A percentile compares a stretch with the other conserved stretches of the same genome.
phyloP scores from a whole-genome alignment of 192 early-diverging fungal species.

The Backusella tuberculispora region DNA sequence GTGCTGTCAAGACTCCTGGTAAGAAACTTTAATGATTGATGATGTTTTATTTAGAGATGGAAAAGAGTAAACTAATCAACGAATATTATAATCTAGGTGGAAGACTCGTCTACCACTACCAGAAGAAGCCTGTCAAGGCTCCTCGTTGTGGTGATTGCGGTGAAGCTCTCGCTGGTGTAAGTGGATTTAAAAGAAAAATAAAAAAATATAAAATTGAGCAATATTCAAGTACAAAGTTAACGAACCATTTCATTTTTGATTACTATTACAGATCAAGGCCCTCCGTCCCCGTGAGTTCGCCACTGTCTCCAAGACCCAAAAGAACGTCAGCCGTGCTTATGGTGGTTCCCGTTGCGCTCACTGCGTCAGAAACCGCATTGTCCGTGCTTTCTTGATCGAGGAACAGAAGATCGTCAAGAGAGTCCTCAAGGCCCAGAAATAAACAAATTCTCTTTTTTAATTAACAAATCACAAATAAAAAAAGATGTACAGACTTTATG shows the following conservation, averaged over 20 bases:
- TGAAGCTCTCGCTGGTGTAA: constrained; percentile 84
- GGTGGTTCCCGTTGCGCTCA: constrained; percentile 94
- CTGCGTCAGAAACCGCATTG: constrained; percentile 84
- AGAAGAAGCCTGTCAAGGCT: constrained; percentile 89
- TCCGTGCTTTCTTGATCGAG: constrained; percentile 98
- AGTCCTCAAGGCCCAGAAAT: constrained; percentile 83
- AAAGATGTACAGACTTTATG: background rate
- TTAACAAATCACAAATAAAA: background rate
- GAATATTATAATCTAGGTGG: constrained; percentile 57
- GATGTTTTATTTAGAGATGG: background rate
- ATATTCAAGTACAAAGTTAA: too few species aligned
- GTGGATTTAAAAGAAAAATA: constrained; percentile 31
- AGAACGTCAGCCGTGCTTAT: constrained; percentile 94
- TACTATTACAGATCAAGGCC: constrained; percentile 44
- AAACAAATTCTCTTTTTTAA: constrained; percentile 9
- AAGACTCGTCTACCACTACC: constrained; percentile 89
- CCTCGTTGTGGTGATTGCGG: constrained; percentile 99
- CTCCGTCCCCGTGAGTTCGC: constrained; percentile 93
- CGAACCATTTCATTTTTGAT: background rate
- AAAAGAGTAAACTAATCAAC: background rate
- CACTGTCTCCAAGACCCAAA: constrained; percentile 89
- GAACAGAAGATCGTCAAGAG: constrained; percentile 99
- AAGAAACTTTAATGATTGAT: background rate
- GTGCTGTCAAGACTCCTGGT: constrained; percentile 88
- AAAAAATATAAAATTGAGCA: background rate